Conservation (phyloP, 805 yeast genomes). For the Pichia nanzhaoensis region DNA sequence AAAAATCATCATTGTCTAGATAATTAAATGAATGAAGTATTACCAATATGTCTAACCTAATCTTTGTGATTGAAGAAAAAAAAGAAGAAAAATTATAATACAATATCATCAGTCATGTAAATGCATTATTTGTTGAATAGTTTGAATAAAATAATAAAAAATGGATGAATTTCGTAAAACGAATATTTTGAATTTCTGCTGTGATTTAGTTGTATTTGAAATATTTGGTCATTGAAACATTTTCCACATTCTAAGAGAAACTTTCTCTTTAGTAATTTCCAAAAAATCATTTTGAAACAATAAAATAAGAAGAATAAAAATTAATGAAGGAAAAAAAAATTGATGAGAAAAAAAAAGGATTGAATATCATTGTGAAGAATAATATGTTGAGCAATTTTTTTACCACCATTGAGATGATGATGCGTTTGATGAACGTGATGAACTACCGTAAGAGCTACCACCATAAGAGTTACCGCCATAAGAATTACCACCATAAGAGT, state of each 20-base stretch:
- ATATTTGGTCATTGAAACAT: slow-evolving; percentile 5
- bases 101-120: not conserved
- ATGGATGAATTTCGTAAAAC: not conserved
- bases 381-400: slow-evolving; percentile 6
- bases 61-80: not conserved
- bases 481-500: slow-evolving; percentile 24
- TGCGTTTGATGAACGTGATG: slow-evolving; percentile 12
- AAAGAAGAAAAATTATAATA: not conserved
- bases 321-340: slow-evolving; percentile 6
- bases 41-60: not conserved
- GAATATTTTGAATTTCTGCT: slow-evolving; percentile 1
- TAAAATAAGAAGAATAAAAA: not conserved
- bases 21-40: slow-evolving; percentile 1
- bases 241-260: not conserved
- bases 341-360: slow-evolving; percentile 3
- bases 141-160: not conserved
- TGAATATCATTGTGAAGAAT: not conserved
- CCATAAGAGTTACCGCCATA: slow-evolving; percentile 20
- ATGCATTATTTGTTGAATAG: too few species aligned
- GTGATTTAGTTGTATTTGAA: slow-evolving; percentile 2
- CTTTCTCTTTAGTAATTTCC: slow-evolving; percentile 4
- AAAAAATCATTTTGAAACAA: not conserved
- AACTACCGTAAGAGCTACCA: slow-evolving; percentile 22
- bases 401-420: slow-evolving; percentile 32
- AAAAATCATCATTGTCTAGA: too few species aligned